Evolutionary conservation across 164 flowering plant species (phyloP), one percentile per base, ranked within the genome.

Genomic region (Umbilicus rupestris): DNA sequence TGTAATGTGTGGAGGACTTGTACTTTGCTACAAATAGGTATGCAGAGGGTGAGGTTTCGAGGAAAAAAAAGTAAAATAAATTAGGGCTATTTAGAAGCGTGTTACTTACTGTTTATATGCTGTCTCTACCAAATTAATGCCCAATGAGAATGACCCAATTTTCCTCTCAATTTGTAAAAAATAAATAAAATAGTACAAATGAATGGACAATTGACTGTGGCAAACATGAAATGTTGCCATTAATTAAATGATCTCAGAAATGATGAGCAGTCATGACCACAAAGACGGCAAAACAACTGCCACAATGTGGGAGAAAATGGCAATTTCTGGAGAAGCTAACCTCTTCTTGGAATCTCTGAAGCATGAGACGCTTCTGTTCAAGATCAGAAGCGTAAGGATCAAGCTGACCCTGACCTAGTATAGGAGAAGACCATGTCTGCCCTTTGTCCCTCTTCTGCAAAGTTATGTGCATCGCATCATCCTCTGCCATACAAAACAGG

Each of bases 331-430:
- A 28, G 44, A 15, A 26, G 39, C 35, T 70, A 68, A 88, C 95
- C 97, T 93, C 96, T 73, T 88, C 96, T 67, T 93, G 97, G 80
- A 93, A 93, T 69, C 96, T 82, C 81, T 90, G 87, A 50, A 93
- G 88, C 97, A 90, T 86, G 72, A 93, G 91, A 26, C 96, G 89
- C 74, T 85, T 93, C 82, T 90, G 98, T 68, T 93, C 95, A 52
- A 84, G 80, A 79, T 90, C 97, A 39, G 85, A 69, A 39, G 87
- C 15, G 41, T 82, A 79, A 47, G 98, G 85, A 76, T 88, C 98
- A 39, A 90, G 81, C 77, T 87, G 91, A 65, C 95, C 97, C 73
- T 86, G 79, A 55, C 97, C 95, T 60, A 77, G 9, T 70, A 93
- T 87, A 39, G 98, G 97, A 50, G 96, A 93, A 70, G 92, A 37